These are phyloP conservation scores for Chlorella sp. DNA, from an alignment of 139 green algal genomes.

Conservation along the genomic window DNA sequence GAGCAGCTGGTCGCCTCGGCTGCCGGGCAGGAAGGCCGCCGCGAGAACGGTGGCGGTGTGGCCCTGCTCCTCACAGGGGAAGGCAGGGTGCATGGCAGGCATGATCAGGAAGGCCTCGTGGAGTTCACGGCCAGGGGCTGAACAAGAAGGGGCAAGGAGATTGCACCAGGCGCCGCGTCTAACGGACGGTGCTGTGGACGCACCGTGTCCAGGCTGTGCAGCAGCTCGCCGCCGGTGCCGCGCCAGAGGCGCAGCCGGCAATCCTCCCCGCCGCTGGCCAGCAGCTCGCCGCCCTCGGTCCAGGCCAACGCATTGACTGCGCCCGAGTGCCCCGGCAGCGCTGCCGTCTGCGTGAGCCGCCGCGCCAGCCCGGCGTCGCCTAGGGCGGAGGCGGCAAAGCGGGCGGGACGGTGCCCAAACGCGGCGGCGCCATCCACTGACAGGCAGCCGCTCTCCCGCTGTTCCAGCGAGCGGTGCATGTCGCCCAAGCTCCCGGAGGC, in stretches of 20 bases:
- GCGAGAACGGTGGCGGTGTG: slow-evolving; percentile 35
- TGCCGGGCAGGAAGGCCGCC: slow-evolving; percentile 31
- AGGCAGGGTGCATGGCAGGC: background rate
- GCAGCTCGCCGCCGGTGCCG: background rate
- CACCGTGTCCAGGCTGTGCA: slow-evolving; percentile 32
- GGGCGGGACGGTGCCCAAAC: slow-evolving; percentile 19
- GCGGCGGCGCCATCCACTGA: slow-evolving; percentile 11
- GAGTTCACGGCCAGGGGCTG: too few species aligned
- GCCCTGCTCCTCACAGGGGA: slow-evolving; percentile 18
- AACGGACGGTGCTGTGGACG: background rate
- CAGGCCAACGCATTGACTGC: slow-evolving; percentile 1
- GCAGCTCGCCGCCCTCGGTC: slow-evolving; percentile 9
- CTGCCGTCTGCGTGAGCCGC: background rate
- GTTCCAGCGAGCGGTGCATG: background rate
- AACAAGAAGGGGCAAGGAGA: too few species aligned
- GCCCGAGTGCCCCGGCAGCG: slow-evolving; percentile 20
- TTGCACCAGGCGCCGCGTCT: too few species aligned
- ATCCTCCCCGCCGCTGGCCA: slow-evolving; percentile 32
- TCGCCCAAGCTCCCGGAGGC: too few species aligned
- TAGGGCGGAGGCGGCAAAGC: background rate
- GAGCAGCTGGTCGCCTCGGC: slow-evolving; percentile 23
- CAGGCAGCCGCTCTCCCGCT: slow-evolving; percentile 7
- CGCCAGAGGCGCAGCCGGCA: slow-evolving; percentile 38
- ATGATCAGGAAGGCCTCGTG: background rate
- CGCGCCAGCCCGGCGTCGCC: slow-evolving; percentile 14